These are phyloP conservation scores for Spathaspora boniae DNA, from an alignment of 805 yeast species.

Conservation along the genomic window DNA sequence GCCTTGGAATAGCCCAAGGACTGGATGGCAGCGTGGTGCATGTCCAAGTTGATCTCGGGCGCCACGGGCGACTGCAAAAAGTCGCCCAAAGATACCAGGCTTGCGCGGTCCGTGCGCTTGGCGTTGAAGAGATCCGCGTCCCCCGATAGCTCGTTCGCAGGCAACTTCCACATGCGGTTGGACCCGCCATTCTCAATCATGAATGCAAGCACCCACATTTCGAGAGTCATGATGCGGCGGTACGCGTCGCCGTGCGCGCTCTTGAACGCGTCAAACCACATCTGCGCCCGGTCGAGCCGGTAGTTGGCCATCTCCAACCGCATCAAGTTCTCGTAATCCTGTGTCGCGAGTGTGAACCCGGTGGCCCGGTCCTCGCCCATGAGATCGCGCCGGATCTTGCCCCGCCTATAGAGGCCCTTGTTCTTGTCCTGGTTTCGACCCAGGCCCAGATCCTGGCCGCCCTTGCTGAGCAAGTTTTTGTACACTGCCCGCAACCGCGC, in stretches of 20 bases:
- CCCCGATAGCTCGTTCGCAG: slow-evolving; percentile 15
- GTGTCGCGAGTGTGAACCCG: slow-evolving; percentile 16
- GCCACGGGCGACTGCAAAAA: too few relatives aligned
- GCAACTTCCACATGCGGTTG: slow-evolving; percentile 29
- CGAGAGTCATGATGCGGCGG: slow-evolving; percentile 22
- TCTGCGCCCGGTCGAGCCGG: slow-evolving; percentile 38
- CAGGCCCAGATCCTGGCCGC: slow-evolving; percentile 10
- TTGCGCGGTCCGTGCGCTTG: slow-evolving; percentile 2
- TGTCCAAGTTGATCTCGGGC: slow-evolving; percentile 4
- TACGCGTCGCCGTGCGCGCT: slow-evolving; percentile 13
- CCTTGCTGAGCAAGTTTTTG: slow-evolving; percentile 18
- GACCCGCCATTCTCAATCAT: slow-evolving; percentile 30
- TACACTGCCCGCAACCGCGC: slow-evolving; percentile 22
- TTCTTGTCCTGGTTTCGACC: slow-evolving; percentile 14
- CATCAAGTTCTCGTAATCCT: slow-evolving; percentile 39
- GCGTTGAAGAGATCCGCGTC: too few relatives aligned
- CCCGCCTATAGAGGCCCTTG: slow-evolving; percentile 15
- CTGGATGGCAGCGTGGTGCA: slow-evolving; percentile 24
- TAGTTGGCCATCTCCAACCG: slow-evolving; percentile 29
- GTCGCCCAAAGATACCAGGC: slow-evolving; percentile 1
- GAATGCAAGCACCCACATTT: slow-evolving; percentile 35
- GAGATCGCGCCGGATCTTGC: slow-evolving; percentile 6
- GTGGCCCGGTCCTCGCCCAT: background rate
- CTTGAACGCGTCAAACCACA: slow-evolving; percentile 36
- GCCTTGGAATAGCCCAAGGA: slow-evolving; percentile 28